Percentiles rank a stretch among this genome's conserved stretches.
Conservation (phyloP, 345 rosid species). For the Arabidopsis suecica region DNA sequence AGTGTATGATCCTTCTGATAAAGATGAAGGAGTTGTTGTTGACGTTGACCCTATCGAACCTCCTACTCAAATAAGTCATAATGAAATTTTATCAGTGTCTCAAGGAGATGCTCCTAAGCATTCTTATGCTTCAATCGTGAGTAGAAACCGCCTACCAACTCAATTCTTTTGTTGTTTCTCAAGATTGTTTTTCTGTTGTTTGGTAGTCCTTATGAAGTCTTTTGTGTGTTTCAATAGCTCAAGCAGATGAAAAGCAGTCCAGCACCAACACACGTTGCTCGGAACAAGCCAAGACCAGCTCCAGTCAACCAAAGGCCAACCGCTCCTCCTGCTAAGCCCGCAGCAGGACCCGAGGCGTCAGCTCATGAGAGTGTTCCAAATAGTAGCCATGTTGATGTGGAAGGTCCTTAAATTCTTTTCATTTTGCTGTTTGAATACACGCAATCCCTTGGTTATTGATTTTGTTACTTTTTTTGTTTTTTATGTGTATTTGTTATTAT, state of each 20-base stretch:
- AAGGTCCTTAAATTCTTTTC: slow-evolving; percentile 50
- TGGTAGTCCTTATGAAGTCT: slow-evolving; percentile 1
- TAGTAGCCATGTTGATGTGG: slow-evolving; percentile 54
- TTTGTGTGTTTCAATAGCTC: slow-evolving; percentile 52
- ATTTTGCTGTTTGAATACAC: slow-evolving; percentile 23
- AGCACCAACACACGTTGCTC: slow-evolving; percentile 53
- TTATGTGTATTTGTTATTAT: slow-evolving; percentile 9
- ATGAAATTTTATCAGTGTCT: slow-evolving; percentile 49
- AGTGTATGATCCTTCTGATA: slow-evolving; percentile 54
- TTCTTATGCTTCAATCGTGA: slow-evolving; percentile 68
- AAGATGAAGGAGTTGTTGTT: slow-evolving; percentile 53
- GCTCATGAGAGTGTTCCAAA: slow-evolving; percentile 44
- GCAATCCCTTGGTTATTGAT: not conserved
- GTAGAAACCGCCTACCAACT: slow-evolving; percentile 29
- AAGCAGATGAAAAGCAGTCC: slow-evolving; percentile 62
- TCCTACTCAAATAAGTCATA: slow-evolving; percentile 35
- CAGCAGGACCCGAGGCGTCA: slow-evolving; percentile 42
- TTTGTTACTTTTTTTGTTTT: not conserved
- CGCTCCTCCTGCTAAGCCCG: slow-evolving; percentile 48
- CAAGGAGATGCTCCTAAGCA: slow-evolving; percentile 65
- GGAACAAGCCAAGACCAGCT: slow-evolving; percentile 47
- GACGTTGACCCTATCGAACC: slow-evolving; percentile 47
- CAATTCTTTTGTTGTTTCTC: not conserved
- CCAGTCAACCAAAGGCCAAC: slow-evolving; percentile 38
- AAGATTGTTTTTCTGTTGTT: not conserved